These are phyloP conservation scores for Grosmannia serpens DNA, from an alignment of 2,329 filamentous ascomycete species.

Conservation along the genomic window DNA sequence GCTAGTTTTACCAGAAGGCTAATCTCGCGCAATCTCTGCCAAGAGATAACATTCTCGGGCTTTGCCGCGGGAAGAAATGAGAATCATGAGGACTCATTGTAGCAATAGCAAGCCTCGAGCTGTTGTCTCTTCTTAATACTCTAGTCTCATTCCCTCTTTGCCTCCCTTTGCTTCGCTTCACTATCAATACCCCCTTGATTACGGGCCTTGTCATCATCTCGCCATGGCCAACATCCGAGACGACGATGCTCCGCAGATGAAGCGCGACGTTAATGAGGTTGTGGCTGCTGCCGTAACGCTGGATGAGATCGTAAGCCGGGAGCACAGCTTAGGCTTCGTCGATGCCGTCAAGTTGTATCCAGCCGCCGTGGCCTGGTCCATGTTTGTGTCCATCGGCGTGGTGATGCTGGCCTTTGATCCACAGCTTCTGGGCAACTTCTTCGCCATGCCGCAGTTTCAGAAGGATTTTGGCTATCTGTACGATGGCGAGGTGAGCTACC, in stretches of 20 bases:
- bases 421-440: conserved; percentile 52
- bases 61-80: background rate
- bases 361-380: conserved; percentile 39
- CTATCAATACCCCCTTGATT: too few species aligned
- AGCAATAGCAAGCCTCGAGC: background rate
- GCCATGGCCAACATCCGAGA: background rate
- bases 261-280: background rate
- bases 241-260: background rate
- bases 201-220: background rate
- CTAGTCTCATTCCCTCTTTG: background rate
- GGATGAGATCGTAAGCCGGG: conserved; percentile 8
- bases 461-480: conserved; percentile 42
- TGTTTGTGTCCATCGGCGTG: conserved; percentile 45
- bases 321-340: conserved; percentile 27
- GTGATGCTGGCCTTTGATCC: conserved; percentile 42
- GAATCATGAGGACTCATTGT: background rate
- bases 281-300: background rate
- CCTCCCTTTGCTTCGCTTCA: background rate
- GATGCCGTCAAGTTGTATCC: conserved; percentile 32
- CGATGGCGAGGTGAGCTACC: conserved; percentile 21
- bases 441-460: conserved; percentile 46
- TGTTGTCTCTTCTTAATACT: background rate
- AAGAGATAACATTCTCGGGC: background rate
- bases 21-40: background rate
- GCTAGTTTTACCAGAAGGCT: background rate